phyloP scores from a whole-genome alignment of 148 eudicot species.

The Amaranthus palmeri region DNA sequence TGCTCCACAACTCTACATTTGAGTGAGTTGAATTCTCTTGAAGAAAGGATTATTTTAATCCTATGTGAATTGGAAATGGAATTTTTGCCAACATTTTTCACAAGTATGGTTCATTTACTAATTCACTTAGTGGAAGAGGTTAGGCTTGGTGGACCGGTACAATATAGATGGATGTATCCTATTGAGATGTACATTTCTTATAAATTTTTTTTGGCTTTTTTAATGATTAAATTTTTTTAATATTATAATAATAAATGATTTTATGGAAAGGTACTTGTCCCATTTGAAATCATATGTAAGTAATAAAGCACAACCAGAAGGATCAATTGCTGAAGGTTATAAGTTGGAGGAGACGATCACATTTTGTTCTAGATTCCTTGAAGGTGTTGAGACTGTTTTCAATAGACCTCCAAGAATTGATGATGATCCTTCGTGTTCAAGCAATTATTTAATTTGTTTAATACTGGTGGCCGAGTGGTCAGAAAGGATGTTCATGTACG shows the following conservation, averaged over 20 bases:
- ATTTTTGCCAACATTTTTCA: not conserved
- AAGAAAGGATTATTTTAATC: constrained; percentile 7
- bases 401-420: constrained; percentile 1
- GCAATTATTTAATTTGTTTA: not conserved
- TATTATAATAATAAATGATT: too few species aligned
- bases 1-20: constrained; percentile 5
- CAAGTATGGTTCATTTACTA: constrained; percentile 7
- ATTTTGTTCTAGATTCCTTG: constrained; percentile 7
- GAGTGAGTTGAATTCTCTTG: not conserved
- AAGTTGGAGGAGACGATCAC: constrained; percentile 1
- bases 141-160: constrained; percentile 9
- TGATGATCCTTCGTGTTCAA: not conserved
- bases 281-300: too few species aligned
- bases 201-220: too few species aligned
- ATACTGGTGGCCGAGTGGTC: not conserved
- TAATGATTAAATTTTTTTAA: too few species aligned
- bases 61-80: constrained; percentile 18
- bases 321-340: constrained; percentile 11
- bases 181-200: not conserved
- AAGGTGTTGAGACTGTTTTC: constrained; percentile 5
- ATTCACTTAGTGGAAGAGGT: constrained; percentile 14
- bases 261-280: not conserved
- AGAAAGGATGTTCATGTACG: not conserved
- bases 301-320: too few species aligned
- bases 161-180: constrained; percentile 23